These are phyloP conservation scores for Barnettozyma salicaria DNA, from an alignment of 805 yeast genomes.

Conservation along the genomic window DNA sequence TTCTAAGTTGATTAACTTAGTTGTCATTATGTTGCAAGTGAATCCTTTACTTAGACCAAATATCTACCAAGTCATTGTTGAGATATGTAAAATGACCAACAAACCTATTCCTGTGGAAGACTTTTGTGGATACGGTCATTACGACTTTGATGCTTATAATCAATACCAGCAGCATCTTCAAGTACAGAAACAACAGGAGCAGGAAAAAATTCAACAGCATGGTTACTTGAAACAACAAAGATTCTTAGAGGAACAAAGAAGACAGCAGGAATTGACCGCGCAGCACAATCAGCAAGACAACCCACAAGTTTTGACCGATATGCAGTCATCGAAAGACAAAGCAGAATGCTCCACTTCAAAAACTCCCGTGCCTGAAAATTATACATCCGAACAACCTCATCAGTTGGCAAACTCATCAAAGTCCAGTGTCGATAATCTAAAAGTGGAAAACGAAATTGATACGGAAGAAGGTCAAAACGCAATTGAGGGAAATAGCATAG, in stretches of 20 bases:
- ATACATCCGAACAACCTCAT: slow-evolving; percentile 13
- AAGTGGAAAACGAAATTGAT: slow-evolving; percentile 1
- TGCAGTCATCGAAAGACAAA: too few relatives aligned
- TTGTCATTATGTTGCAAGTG: slow-evolving; percentile 74
- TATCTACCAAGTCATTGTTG: slow-evolving; percentile 68
- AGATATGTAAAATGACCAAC: slow-evolving; percentile 55
- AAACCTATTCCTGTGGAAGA: slow-evolving; percentile 42
- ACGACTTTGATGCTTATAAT: slow-evolving; percentile 50
- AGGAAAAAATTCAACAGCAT: slow-evolving; percentile 12
- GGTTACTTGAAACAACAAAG: slow-evolving; percentile 17
- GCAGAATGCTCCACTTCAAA: background rate
- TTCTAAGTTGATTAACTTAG: slow-evolving; percentile 64
- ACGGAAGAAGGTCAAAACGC: slow-evolving; percentile 5
- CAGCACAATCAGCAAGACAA: background rate
- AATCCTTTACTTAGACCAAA: slow-evolving; percentile 82
- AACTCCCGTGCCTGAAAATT: slow-evolving; percentile 1
- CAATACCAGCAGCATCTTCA: slow-evolving; percentile 38
- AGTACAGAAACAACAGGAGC: slow-evolving; percentile 29
- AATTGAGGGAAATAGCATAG: too few relatives aligned
- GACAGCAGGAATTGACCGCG: slow-evolving; percentile 11
- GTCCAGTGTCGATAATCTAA: slow-evolving; percentile 24
- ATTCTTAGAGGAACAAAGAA: slow-evolving; percentile 17
- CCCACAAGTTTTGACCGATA: too few relatives aligned
- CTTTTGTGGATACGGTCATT: slow-evolving; percentile 42
- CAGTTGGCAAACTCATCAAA: slow-evolving; percentile 20